These are phyloP conservation scores for Cladophialophora psammophila DNA, from an alignment of 2,329 filamentous ascomycete genomes.

Conservation along the genomic window DNA sequence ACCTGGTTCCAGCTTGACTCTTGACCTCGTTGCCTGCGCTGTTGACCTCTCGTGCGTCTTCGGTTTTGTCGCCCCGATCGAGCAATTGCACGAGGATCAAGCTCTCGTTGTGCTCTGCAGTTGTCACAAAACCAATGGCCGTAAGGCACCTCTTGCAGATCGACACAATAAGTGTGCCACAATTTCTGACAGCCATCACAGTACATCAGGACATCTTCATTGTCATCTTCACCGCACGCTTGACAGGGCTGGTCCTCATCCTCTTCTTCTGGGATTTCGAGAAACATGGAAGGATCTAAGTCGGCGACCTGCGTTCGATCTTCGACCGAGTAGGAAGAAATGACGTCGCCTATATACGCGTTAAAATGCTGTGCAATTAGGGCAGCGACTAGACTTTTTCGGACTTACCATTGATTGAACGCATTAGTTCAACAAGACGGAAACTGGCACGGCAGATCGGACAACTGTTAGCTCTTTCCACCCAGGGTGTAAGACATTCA, in stretches of 20 bases:
- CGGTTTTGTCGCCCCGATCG: constrained; percentile 54
- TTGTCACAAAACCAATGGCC: constrained; percentile 92
- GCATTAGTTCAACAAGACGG: constrained; percentile 85
- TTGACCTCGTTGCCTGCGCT: constrained; percentile 51
- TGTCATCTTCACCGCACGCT: constrained; percentile 80
- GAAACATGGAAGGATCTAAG: constrained; percentile 79
- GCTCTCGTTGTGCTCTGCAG: constrained; percentile 64
- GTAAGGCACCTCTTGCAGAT: constrained; percentile 75
- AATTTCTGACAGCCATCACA: constrained; percentile 90
- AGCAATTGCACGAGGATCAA: constrained; percentile 47
- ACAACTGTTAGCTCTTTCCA: constrained; percentile 95
- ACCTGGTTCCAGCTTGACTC: constrained; percentile 74
- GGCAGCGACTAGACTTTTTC: background rate
- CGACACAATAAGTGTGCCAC: constrained; percentile 92
- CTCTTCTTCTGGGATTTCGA: constrained; percentile 72
- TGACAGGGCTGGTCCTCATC: constrained; percentile 76
- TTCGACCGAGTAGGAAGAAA: constrained; percentile 65
- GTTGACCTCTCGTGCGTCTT: constrained; percentile 56
- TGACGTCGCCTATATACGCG: constrained; percentile 56
- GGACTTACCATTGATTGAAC: constrained; percentile 77
- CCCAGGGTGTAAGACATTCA: constrained; percentile 91
- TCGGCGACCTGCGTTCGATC: constrained; percentile 77
- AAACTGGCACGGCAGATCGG: constrained; percentile 94
- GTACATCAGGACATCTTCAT: constrained; percentile 83
- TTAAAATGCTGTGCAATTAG: constrained; percentile 22